These are phyloP conservation scores for Pulveroboletus frians DNA, from an alignment of 768 basidiomycete species.

Conservation along the genomic window DNA sequence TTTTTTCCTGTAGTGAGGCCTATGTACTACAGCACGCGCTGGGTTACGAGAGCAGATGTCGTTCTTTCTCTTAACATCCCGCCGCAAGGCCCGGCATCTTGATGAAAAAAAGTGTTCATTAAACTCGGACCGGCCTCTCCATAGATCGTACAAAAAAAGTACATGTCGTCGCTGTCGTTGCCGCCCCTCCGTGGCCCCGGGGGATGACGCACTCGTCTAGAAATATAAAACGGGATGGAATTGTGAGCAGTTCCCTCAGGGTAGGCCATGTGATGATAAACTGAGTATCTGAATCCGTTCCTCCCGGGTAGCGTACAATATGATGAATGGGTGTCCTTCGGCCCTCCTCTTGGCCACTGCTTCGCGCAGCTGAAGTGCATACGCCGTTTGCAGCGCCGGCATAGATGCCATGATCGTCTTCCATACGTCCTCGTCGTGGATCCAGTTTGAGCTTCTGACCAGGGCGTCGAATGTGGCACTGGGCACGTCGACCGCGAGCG, in stretches of 20 bases:
- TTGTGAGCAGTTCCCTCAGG: background rate
- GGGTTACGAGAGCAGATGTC: too few species aligned
- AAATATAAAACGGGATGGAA: too few species aligned
- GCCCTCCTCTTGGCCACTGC: slow-evolving; percentile 54
- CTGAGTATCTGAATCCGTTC: slow-evolving; percentile 61
- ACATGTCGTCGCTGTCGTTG: too few species aligned
- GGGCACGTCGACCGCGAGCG: slow-evolving; percentile 68
- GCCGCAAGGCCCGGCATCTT: too few species aligned
- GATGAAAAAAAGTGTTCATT: too few species aligned
- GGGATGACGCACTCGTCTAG: too few species aligned
- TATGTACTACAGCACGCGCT: too few species aligned
- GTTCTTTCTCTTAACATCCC: too few species aligned
- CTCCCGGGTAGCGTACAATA: slow-evolving; percentile 65
- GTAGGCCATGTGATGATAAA: slow-evolving; percentile 24
- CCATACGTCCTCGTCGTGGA: slow-evolving; percentile 74
- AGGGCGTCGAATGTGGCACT: slow-evolving; percentile 57
- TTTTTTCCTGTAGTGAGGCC: too few species aligned
- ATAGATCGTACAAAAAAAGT: too few species aligned
- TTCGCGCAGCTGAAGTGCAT: slow-evolving; percentile 66
- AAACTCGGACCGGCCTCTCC: too few species aligned
- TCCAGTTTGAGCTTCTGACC: slow-evolving; percentile 54
- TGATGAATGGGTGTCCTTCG: slow-evolving; percentile 58
- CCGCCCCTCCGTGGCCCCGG: too few species aligned
- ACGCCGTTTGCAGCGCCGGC: slow-evolving; percentile 52
- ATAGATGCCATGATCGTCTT: slow-evolving; percentile 51